Base-by-base conservation (phyloP, 2,329 filamentous ascomycete genomes). In the Lecanicillium sp. region DNA sequence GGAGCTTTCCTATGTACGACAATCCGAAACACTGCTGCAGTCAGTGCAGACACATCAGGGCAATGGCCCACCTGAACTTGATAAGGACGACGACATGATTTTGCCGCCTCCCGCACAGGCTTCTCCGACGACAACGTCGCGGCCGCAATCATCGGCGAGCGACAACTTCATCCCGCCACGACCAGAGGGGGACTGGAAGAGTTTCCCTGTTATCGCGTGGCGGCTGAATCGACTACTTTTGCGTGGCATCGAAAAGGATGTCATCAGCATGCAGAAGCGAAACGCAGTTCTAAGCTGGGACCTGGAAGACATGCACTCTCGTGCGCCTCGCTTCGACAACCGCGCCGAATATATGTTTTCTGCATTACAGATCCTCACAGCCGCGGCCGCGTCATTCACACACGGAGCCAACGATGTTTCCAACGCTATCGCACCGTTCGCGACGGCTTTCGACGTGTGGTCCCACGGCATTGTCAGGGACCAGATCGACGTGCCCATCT, bases 371-470 rank as follows among this genome's bases (percentile, higher is more conserved):
- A 60, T 75, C 46, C 53, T 72, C 10, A 73, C 74, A n/a, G 75
- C 75, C 10, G 73, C 73, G 51, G 74, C 75, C 17, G 73, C 74
- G 14, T 76, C 72, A 7, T 78, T 79, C 53, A 73, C 75, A 2
- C 76, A 79, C 63, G 76, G 76, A 49, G 72, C 74, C 48, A 78
- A 79, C 59, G 76, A 79, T 53, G 73, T 79, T 19, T 67, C 70
- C 48, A 79, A 78, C 57, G 69, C 71, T 32, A 68, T 73, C 40
- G 72, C 71, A 20, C 75, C 74, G 2, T 75, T 73, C 58, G 67
- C 74, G 10, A 74, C 73, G 15, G 73, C 75, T 40, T 79, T 74
- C 60, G 62, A 68, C 10, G 69, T 74, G 27, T 79, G 72, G 69
- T 57, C 59, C 5, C 66, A 63, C 1, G 74, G 74, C 12, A 55